A percentile compares a stretch with the other conserved stretches of the same genome.
Conservation (phyloP, 2,329 filamentous ascomycete genomes). For the Exophiala sideris region DNA sequence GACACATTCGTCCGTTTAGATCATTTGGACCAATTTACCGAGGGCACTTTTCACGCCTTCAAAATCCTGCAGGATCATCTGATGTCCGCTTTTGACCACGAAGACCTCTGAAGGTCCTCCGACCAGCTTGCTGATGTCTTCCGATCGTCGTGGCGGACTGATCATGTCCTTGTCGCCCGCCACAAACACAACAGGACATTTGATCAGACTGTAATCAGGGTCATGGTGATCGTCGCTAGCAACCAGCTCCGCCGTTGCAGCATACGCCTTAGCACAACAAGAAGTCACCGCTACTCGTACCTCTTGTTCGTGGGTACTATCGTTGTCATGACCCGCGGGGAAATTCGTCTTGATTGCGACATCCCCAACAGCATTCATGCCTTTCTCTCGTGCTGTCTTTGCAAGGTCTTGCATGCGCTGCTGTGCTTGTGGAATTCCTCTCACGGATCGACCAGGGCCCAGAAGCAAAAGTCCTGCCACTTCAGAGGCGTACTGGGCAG, state of each 20-base stretch:
- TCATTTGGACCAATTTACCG: constrained; percentile 1
- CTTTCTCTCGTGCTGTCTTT: constrained; percentile 28
- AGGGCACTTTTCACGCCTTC: constrained; percentile 15
- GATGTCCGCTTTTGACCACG: constrained; percentile 20
- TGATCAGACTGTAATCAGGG: constrained; percentile 33
- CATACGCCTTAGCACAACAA: constrained; percentile 34
- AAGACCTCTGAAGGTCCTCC: constrained; percentile 23
- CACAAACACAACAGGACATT: constrained; percentile 32
- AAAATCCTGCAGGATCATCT: constrained; percentile 22
- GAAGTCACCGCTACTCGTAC: constrained; percentile 33
- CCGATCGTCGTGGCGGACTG: constrained; percentile 30
- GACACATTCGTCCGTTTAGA: too few species aligned
- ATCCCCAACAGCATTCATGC: constrained; percentile 31
- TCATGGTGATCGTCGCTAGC: constrained; percentile 33
- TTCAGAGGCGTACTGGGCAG: constrained; percentile 29
- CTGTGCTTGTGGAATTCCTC: constrained; percentile 32
- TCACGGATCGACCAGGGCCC: constrained; percentile 33
- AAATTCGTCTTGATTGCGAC: constrained; percentile 33
- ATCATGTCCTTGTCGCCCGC: constrained; percentile 35
- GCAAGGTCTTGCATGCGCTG: constrained; percentile 34
- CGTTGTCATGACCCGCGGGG: constrained; percentile 26
- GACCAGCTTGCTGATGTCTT: constrained; percentile 30
- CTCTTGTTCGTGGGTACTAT: constrained; percentile 20
- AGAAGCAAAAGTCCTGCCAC: constrained; percentile 33
- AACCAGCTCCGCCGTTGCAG: constrained; percentile 33